phyloP scores from a whole-genome alignment of 805 yeast species.

The Clavispora phyllophila region DNA sequence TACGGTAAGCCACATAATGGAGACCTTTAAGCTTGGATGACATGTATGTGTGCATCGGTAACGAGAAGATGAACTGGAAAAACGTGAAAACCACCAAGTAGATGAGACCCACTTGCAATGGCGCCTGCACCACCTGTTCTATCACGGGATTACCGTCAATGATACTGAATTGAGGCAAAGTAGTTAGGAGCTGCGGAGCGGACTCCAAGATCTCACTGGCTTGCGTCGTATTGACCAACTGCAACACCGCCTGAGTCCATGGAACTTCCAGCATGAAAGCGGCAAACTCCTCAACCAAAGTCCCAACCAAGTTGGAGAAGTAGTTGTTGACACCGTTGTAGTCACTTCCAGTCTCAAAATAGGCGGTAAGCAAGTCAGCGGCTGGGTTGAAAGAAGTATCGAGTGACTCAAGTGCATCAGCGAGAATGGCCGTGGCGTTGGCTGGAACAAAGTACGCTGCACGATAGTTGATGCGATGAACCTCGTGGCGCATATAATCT shows the following conservation, averaged over 20 bases:
- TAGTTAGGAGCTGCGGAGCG: slow-evolving; percentile 22
- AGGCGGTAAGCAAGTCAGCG: slow-evolving; percentile 18
- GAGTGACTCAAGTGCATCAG: slow-evolving; percentile 14
- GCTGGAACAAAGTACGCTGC: slow-evolving; percentile 25
- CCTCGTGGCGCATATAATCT: slow-evolving; percentile 23
- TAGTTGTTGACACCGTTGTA: slow-evolving; percentile 25
- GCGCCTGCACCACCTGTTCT: slow-evolving; percentile 23
- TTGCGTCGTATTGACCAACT: slow-evolving; percentile 7
- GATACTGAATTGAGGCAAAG: slow-evolving; percentile 19
- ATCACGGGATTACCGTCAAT: slow-evolving; percentile 22
- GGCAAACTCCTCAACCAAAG: slow-evolving; percentile 13
- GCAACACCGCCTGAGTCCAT: slow-evolving; percentile 14
- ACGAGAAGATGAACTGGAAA: slow-evolving; percentile 27
- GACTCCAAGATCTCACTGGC: slow-evolving; percentile 6
- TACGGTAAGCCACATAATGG: slow-evolving; percentile 20
- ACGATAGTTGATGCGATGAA: slow-evolving; percentile 29
- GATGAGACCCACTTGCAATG: slow-evolving; percentile 28
- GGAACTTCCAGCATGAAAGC: slow-evolving; percentile 16
- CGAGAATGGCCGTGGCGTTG: slow-evolving; percentile 24
- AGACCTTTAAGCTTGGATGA: slow-evolving; percentile 23
- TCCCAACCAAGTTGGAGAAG: slow-evolving; percentile 15
- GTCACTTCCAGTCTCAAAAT: slow-evolving; percentile 31
- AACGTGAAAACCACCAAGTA: slow-evolving; percentile 30
- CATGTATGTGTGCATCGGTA: slow-evolving; percentile 23
- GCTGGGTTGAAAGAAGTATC: slow-evolving; percentile 16